Conservation (phyloP, 208 protist genomes). For the Baffinella frigidus region DNA sequence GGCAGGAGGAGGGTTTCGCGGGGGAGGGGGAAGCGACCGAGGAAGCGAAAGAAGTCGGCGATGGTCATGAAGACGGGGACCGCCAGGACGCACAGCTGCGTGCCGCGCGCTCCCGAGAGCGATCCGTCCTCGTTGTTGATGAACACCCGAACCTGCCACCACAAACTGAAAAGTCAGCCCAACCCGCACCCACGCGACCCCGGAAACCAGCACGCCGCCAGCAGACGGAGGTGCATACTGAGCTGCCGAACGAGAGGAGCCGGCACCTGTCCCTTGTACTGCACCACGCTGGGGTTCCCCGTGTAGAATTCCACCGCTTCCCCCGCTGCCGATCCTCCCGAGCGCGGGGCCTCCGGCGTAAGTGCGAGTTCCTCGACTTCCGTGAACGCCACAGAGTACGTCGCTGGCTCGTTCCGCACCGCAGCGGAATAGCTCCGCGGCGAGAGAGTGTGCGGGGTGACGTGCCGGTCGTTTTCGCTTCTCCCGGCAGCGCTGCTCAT, state of each 20-base stretch:
- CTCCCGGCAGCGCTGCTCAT: no score
- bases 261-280: constrained; percentile 31
- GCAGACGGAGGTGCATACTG: background rate
- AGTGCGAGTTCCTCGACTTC: background rate
- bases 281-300: constrained; percentile 17
- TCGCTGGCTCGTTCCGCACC: background rate
- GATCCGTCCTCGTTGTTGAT: background rate
- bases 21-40: background rate
- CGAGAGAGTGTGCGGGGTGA: background rate
- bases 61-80: constrained; percentile 60
- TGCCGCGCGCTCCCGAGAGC: background rate
- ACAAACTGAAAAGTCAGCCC: no score
- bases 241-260: background rate
- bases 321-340: background rate
- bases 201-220: background rate
- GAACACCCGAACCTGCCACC: constrained; percentile 13
- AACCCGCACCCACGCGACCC: background rate
- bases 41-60: constrained; percentile 60
- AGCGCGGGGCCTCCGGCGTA: no score
- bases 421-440: background rate
- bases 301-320: background rate
- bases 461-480: no score
- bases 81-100: constrained; percentile 56
- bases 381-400: background rate
- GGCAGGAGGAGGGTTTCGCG: no score